Evolutionary conservation across 345 rosid species (phyloP).

Genomic region (Acer campestre): DNA sequence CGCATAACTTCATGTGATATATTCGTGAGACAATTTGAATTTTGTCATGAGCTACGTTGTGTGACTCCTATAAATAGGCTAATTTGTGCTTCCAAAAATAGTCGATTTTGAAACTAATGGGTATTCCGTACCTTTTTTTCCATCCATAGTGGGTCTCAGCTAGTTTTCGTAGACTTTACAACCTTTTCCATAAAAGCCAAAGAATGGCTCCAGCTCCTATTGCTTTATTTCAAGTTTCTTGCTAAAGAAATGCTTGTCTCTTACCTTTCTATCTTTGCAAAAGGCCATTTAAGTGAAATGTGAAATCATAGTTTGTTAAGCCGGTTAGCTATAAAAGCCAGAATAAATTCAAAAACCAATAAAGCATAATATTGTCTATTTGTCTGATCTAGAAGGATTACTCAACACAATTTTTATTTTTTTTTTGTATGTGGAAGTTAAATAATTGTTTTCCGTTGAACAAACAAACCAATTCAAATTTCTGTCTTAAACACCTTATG

Average conservation of each 20-base stretch:
- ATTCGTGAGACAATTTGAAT: too few relatives aligned
- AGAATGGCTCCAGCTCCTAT: background rate
- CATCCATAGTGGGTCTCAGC: too few relatives aligned
- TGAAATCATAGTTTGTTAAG: background rate
- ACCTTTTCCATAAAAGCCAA: background rate
- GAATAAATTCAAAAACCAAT: conserved; percentile 1
- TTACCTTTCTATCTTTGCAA: background rate
- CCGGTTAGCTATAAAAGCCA: background rate
- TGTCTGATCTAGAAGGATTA: background rate
- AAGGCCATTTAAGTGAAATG: background rate
- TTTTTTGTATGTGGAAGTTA: too few relatives aligned
- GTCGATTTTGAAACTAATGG: too few relatives aligned
- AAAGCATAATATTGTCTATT: background rate
- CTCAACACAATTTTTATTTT: background rate
- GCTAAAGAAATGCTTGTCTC: background rate
- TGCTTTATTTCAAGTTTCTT: background rate
- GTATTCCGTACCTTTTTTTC: too few relatives aligned
- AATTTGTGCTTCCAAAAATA: too few relatives aligned
- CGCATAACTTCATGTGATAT: too few relatives aligned
- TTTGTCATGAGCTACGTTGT: too few relatives aligned
- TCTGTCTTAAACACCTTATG: background rate
- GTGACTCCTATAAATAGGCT: too few relatives aligned
- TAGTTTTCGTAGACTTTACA: too few relatives aligned
- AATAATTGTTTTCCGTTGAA: background rate
- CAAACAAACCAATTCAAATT: background rate